Evolutionary conservation across 352 stramenopile genomes (phyloP).

Genomic region (Blastocystis sp.): DNA sequence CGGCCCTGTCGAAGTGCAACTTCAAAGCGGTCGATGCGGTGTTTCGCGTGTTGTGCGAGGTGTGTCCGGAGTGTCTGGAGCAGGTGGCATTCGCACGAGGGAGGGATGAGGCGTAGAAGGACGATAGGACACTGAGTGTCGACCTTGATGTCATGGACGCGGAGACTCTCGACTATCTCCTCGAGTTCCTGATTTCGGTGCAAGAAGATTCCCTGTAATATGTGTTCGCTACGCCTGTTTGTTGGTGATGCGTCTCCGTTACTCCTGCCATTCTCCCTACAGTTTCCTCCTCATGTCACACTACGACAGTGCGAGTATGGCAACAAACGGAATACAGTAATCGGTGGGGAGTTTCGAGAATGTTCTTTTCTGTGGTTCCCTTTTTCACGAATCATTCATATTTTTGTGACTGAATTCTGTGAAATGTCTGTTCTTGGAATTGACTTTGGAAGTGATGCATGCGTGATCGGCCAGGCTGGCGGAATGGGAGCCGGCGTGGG

Average conservation of each 20-base stretch:
- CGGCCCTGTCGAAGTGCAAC: background rate
- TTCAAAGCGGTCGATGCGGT: background rate
- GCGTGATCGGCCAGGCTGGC: conserved; percentile 86
- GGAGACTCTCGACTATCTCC: conserved; percentile 34
- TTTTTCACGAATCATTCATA: conserved; percentile 37
- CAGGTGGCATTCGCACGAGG: background rate
- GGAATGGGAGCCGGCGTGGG: conserved; percentile 86
- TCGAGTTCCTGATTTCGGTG: conserved; percentile 48
- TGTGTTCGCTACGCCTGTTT: background rate
- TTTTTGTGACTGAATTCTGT: conserved; percentile 26
- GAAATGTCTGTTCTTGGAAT: conserved; percentile 80
- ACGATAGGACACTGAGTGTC: background rate
- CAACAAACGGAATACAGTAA: no score
- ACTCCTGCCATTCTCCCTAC: background rate
- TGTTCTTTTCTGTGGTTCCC: conserved; percentile 9
- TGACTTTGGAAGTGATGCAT: conserved; percentile 87
- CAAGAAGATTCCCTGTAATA: background rate
- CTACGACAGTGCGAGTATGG: no score
- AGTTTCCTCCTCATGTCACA: no score
- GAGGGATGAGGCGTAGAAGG: conserved; percentile 20
- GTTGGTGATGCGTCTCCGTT: background rate
- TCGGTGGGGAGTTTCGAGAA: conserved; percentile 45
- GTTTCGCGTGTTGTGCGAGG: background rate
- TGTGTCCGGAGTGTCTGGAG: conserved; percentile 37
- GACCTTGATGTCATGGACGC: background rate